phyloP scores from a whole-genome alignment of 2,329 filamentous ascomycete species.

The Nothophaeocryptopus gaeumannii region DNA sequence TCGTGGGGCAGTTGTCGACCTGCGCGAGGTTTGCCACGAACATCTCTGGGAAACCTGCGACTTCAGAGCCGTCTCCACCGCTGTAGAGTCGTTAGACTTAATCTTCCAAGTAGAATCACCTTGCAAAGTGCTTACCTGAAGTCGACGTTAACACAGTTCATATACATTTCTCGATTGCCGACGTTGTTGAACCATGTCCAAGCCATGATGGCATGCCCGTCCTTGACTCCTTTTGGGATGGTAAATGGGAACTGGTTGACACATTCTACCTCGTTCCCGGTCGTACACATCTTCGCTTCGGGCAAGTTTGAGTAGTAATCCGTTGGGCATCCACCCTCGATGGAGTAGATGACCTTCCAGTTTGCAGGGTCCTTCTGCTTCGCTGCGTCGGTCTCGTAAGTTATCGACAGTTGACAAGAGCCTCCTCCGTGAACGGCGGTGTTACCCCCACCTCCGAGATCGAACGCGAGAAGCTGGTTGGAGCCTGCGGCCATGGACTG shows the following conservation, averaged over 20 bases:
- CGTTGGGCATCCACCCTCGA: slow-evolving; percentile 80
- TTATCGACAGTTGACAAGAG: slow-evolving; percentile 85
- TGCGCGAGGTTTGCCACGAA: slow-evolving; percentile 68
- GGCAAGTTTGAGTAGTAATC: slow-evolving; percentile 29
- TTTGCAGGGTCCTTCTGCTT: slow-evolving; percentile 53
- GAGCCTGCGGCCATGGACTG: slow-evolving; percentile 63
- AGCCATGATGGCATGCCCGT: slow-evolving; percentile 75
- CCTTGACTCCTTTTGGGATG: slow-evolving; percentile 67
- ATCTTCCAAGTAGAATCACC: no score
- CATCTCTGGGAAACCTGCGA: slow-evolving; percentile 67
- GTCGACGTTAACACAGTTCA: slow-evolving; percentile 82
- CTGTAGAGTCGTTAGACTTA: slow-evolving; percentile 47
- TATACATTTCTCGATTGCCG: slow-evolving; percentile 95
- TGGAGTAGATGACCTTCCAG: slow-evolving; percentile 89
- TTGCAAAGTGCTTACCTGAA: no score
- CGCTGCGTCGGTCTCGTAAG: slow-evolving; percentile 69
- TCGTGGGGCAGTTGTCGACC: slow-evolving; percentile 51
- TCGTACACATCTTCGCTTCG: slow-evolving; percentile 13
- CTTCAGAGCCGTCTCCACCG: slow-evolving; percentile 53
- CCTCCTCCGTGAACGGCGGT: slow-evolving; percentile 83
- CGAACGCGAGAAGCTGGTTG: slow-evolving; percentile 60
- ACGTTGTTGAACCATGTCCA: slow-evolving; percentile 96
- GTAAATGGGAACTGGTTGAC: slow-evolving; percentile 64
- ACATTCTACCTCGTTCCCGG: slow-evolving; percentile 25
- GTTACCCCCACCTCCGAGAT: slow-evolving; percentile 50